Evolutionary conservation across 169 alveolate species (phyloP).

Genomic region (Theileria annulata): DNA sequence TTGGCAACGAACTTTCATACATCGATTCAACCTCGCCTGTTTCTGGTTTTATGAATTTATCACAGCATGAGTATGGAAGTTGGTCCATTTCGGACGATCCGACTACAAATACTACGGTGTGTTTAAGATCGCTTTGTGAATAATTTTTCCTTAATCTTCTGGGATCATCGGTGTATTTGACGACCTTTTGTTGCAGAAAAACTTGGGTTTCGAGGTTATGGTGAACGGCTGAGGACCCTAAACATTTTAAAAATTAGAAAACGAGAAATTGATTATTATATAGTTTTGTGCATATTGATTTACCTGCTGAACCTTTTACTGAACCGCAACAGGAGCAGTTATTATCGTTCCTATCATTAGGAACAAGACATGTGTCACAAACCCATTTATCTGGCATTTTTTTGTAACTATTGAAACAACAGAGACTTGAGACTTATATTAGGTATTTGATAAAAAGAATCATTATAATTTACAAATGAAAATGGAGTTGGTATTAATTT

Average conservation of each 20-base stretch:
- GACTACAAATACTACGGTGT: slow-evolving; percentile 25
- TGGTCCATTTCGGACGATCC: slow-evolving; percentile 69
- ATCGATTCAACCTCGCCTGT: slow-evolving; percentile 13
- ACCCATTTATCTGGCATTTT: slow-evolving; percentile 49
- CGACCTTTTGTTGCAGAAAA: neutral
- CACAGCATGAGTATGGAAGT: slow-evolving; percentile 46
- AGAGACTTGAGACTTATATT: neutral
- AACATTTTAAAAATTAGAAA: neutral
- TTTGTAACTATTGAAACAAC: neutral
- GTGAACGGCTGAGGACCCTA: slow-evolving; percentile 1
- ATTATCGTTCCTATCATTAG: slow-evolving; percentile 40
- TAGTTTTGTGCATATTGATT: neutral
- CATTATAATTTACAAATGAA: slow-evolving; percentile 5
- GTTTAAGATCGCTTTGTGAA: neutral
- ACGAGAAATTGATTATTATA: neutral
- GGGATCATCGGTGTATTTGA: neutral
- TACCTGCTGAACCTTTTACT: slow-evolving; percentile 17
- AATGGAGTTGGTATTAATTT: neutral
- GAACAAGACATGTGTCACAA: slow-evolving; percentile 59
- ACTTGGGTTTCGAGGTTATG: neutral
- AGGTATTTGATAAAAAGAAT: neutral
- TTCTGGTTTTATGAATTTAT: neutral
- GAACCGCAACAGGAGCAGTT: slow-evolving; percentile 60
- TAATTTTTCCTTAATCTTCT: slow-evolving; percentile 20
- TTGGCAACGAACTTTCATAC: slow-evolving; percentile 59